Evolutionary conservation across 345 rosid species (phyloP).

Genomic region (Euphorbia pulcherrima): DNA sequence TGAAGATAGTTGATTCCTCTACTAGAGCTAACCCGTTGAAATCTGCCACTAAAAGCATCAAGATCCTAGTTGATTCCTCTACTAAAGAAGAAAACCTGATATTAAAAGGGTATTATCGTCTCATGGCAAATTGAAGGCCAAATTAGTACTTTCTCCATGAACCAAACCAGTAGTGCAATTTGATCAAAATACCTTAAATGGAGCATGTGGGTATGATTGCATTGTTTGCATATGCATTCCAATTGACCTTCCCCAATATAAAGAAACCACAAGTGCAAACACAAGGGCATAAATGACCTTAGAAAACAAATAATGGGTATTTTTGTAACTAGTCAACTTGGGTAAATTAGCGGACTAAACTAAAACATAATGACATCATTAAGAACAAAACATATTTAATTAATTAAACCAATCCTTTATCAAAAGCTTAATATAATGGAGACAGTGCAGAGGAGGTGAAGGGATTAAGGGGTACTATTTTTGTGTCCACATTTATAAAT

Average conservation of each 20-base stretch:
- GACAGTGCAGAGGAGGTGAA: conserved; percentile 9
- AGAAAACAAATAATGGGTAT: background rate
- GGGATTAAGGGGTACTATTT: conserved; percentile 12
- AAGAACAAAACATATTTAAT: background rate
- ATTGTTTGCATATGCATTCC: background rate
- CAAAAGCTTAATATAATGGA: background rate
- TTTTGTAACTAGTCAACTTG: conserved; percentile 1
- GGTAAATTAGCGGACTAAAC: background rate
- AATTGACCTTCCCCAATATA: background rate
- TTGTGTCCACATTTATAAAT: background rate
- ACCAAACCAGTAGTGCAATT: no score
- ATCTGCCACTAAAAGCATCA: background rate
- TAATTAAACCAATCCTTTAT: background rate
- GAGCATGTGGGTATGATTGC: background rate
- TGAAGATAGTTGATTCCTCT: no score
- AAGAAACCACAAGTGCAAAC: background rate
- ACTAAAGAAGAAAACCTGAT: background rate
- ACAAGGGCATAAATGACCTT: background rate
- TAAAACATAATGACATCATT: conserved; percentile 1
- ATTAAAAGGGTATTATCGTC: background rate
- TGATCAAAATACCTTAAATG: background rate
- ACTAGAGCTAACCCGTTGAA: no score
- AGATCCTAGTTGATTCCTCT: background rate
- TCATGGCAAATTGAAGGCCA: background rate
- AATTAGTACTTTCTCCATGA: background rate